phyloP scores from a whole-genome alignment of 768 basidiomycete genomes.

The Cubamyces lactineus region DNA sequence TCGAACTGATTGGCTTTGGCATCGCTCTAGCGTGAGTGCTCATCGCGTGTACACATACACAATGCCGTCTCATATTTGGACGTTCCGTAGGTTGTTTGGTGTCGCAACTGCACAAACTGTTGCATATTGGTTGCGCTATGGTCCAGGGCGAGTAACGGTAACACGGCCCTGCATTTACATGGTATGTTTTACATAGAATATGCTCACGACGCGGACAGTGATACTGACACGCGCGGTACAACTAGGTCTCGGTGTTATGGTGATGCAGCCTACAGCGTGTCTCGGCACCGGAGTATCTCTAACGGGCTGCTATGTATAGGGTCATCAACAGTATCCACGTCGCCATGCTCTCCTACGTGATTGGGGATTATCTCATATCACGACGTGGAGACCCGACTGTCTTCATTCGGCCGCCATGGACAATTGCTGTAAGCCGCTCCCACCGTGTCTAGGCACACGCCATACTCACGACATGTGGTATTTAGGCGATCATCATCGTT shows the following conservation, averaged over 20 bases:
- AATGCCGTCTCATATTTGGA: no score
- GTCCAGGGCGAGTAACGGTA: background rate
- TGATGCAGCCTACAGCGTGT: background rate
- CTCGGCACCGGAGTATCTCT: background rate
- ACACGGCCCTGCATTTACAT: constrained; percentile 5
- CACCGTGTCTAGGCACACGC: background rate
- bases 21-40: constrained; percentile 8
- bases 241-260: constrained; percentile 8
- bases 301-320: background rate
- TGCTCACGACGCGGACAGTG: background rate
- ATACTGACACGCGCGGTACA: background rate
- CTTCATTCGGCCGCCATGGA: constrained; percentile 5
- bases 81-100: constrained; percentile 4
- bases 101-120: constrained; percentile 7
- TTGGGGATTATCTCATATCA: background rate
- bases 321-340: constrained; percentile 5
- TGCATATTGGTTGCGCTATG: constrained; percentile 2
- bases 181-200: background rate
- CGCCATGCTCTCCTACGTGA: background rate
- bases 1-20: constrained; percentile 10
- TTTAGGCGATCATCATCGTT: constrained; percentile 5
- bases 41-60: background rate
- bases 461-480: no score
- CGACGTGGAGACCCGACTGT: background rate
- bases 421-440: background rate